Percentiles rank a stretch among this genome's conserved stretches.
These are phyloP conservation scores for Diplodia corticola DNA, from an alignment of 2,329 filamentous ascomycete genomes.

Conservation along the genomic window DNA sequence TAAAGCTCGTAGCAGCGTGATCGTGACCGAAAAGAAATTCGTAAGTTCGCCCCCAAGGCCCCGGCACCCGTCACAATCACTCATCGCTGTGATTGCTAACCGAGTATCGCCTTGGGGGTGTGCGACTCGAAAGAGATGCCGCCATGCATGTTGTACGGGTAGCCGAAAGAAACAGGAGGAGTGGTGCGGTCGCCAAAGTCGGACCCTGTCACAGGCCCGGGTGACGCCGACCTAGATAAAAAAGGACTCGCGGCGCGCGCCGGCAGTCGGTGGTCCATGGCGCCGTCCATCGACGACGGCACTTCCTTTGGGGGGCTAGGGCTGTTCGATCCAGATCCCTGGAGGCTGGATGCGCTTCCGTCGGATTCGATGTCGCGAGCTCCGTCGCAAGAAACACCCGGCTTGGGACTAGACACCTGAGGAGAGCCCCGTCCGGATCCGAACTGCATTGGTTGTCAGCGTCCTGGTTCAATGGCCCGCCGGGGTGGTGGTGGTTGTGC, in stretches of 20 bases:
- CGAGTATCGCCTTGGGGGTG: constrained; percentile 45
- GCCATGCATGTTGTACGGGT: constrained; percentile 46
- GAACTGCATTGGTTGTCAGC: constrained; percentile 49
- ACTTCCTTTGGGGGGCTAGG: constrained; percentile 36
- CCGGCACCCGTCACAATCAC: constrained; percentile 6
- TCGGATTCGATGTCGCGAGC: constrained; percentile 34
- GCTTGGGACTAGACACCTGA: constrained; percentile 28
- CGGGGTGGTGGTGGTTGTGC: constrained; percentile 26
- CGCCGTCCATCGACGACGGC: constrained; percentile 39
- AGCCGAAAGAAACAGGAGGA: constrained; percentile 44
- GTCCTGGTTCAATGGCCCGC: constrained; percentile 35
- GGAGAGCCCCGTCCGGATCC: constrained; percentile 49
- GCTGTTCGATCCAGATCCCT: constrained; percentile 40
- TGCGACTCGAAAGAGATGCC: constrained; percentile 49
- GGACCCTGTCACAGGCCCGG: constrained; percentile 43
- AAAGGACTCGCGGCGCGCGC: constrained; percentile 38
- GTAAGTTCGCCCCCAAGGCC: constrained; percentile 28
- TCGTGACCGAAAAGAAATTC: constrained; percentile 40
- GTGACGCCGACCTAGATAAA: constrained; percentile 44
- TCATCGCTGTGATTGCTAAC: constrained; percentile 27
- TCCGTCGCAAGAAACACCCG: constrained; percentile 31
- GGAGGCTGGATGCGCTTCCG: constrained; percentile 33
- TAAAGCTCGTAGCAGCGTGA: constrained; percentile 36
- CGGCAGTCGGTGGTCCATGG: constrained; percentile 34
- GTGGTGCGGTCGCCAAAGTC: constrained; percentile 41